Conservation (phyloP, 225 moss, liverwort and hornwort species). For the Pseudisothecium myosuroides region DNA sequence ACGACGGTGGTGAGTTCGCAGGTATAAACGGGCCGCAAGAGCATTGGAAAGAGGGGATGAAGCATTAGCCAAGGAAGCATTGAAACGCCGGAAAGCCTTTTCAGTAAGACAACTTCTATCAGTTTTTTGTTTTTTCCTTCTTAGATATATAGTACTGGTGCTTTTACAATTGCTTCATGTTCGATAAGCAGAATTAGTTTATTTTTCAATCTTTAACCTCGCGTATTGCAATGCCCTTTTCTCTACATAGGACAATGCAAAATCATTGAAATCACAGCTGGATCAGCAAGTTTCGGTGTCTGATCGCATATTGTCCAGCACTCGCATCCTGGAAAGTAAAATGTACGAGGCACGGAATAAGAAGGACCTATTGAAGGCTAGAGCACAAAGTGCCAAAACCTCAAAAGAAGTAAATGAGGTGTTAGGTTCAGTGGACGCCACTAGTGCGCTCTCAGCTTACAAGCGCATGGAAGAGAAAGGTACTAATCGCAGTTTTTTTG, state of each 20-base stretch:
- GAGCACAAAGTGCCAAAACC: slow-evolving; percentile 45
- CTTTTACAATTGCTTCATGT: not conserved
- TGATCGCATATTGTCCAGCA: slow-evolving; percentile 40
- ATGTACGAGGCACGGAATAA: slow-evolving; percentile 46
- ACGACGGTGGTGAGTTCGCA: not conserved
- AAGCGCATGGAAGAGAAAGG: slow-evolving; percentile 60
- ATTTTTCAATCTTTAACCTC: not conserved
- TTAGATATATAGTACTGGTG: not conserved
- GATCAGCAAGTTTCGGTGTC: slow-evolving; percentile 47
- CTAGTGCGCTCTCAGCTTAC: slow-evolving; percentile 47
- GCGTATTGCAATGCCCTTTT: not conserved
- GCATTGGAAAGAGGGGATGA: slow-evolving; percentile 46
- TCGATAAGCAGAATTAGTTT: not conserved
- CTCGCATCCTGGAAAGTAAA: slow-evolving; percentile 35
- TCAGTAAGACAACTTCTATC: not conserved
- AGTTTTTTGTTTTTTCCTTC: too few species aligned
- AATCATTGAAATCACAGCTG: slow-evolving; percentile 37
- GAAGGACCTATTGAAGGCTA: slow-evolving; percentile 48
- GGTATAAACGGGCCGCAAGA: slow-evolving; percentile 41
- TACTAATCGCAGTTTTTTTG: not conserved
- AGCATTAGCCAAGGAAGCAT: slow-evolving; percentile 38
- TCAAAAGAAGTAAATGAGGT: slow-evolving; percentile 41
- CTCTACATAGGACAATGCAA: slow-evolving; percentile 21
- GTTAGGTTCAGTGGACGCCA: slow-evolving; percentile 31
- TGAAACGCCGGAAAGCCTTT: slow-evolving; percentile 36